Evolutionary conservation across 192 early-diverging fungal genomes (phyloP), one percentile per base, ranked within the genome.

Genomic region (Rhizoclosmatium globosum): DNA sequence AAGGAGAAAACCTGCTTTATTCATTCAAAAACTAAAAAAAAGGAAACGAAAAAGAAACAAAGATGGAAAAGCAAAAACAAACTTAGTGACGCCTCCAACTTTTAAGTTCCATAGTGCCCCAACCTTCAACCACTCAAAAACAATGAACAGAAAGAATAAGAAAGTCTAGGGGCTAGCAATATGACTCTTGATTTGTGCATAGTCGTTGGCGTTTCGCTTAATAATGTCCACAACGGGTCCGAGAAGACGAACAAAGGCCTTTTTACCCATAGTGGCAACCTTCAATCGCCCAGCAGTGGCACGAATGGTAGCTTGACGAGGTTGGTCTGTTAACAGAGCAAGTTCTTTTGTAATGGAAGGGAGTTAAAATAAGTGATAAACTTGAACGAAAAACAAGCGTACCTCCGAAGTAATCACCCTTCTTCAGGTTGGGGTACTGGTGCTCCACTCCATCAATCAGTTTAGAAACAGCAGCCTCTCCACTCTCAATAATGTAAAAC

Each of bases 321-420:
- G 96, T 78, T 94, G 93, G 82, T 99, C 92, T 65, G 94, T 96
- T n/a, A 99, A 83, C 62, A 99, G 86, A 0, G 98, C 98, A 53
- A 99, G 89, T 85, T 99, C 98, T 96, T 85, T 11, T 62, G 41
- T 50, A 43, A 64, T 66, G 21, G 7, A 66, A 19, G 31, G 31
- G 48, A 59, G 66, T 60, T 38, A 31, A n/a, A n/a, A 64, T 41
- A 47, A 47, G 2, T 17, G 41, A 41, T 17, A 50, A 72, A 7
- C 53, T 11, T 17, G 71, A 53, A 77, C 56, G 2, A 2, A 23
- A 70, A 64, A 47, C 2, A 47, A 62, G 57, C 71, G 79, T 85
- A 96, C 94, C 94, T 88, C 98, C 98, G 92, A 99, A 99, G 81
- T 99, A 99, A 43, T 92, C 93, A 46, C 98, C 98, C 84, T 95